Evolutionary conservation across 345 rosid species (phyloP).

Genomic region (Populus euphratica): DNA sequence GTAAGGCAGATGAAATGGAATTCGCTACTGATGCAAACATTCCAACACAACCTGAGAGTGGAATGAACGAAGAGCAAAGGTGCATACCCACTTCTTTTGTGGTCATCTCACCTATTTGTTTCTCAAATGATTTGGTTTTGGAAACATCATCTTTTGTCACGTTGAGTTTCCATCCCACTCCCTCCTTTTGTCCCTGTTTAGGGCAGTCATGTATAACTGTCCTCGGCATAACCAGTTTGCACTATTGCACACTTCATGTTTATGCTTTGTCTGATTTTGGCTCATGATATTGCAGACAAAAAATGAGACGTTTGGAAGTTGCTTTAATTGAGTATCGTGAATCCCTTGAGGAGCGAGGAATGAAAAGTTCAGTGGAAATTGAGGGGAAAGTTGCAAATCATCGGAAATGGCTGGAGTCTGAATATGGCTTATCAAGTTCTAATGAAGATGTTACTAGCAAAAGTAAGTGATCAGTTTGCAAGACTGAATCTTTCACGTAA

Average conservation of each 20-base stretch:
- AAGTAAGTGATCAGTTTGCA: slow-evolving; percentile 48
- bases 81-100: slow-evolving; percentile 14
- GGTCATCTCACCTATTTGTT: neutral
- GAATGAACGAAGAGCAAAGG: slow-evolving; percentile 91
- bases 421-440: slow-evolving; percentile 55
- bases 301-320: slow-evolving; percentile 83
- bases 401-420: slow-evolving; percentile 73
- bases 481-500: neutral
- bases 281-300: slow-evolving; percentile 54
- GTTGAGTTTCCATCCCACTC: neutral
- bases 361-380: slow-evolving; percentile 71
- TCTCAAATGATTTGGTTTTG: neutral
- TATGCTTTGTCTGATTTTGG: slow-evolving; percentile 1
- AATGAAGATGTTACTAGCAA: slow-evolving; percentile 37
- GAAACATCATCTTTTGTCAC: neutral
- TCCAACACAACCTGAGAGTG: slow-evolving; percentile 52
- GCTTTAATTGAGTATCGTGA: slow-evolving; percentile 94
- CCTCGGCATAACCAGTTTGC: neutral
- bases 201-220: neutral
- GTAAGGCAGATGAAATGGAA: slow-evolving; percentile 60
- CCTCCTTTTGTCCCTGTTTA: neutral
- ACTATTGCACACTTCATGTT: neutral
- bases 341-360: slow-evolving; percentile 86
- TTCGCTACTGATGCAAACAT: slow-evolving; percentile 44
- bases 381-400: slow-evolving; percentile 77